Evolutionary conservation across 2,329 filamentous ascomycete species (phyloP).

Genomic region (Fusarium camptoceras): DNA sequence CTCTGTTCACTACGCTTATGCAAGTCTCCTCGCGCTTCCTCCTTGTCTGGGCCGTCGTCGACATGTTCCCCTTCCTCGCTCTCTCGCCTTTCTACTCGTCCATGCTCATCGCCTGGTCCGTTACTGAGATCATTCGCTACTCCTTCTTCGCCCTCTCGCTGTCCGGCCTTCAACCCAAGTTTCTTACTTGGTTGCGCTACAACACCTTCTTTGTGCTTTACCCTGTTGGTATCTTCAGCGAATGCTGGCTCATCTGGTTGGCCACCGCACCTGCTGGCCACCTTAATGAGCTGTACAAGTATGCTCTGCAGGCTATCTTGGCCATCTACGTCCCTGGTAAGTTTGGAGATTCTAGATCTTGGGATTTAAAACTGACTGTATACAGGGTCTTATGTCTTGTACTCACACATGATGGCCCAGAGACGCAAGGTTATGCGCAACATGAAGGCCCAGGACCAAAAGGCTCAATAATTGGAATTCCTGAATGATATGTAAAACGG

Average conservation of each 20-base stretch:
- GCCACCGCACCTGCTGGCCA: slow-evolving; percentile 70
- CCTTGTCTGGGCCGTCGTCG: slow-evolving; percentile 87
- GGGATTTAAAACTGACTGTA: slow-evolving; percentile 2
- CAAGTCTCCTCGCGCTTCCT: slow-evolving; percentile 90
- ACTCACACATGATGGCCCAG: slow-evolving; percentile 95
- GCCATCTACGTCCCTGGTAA: slow-evolving; percentile 83
- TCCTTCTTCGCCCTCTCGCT: slow-evolving; percentile 86
- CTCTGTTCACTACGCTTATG: slow-evolving; percentile 86
- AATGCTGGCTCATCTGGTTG: slow-evolving; percentile 82
- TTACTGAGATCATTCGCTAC: slow-evolving; percentile 95
- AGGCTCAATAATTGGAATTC: slow-evolving; percentile 49
- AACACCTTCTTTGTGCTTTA: slow-evolving; percentile 95
- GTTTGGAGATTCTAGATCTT: slow-evolving; percentile 47
- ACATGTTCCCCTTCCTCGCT: slow-evolving; percentile 76
- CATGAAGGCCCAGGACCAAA: slow-evolving; percentile 62
- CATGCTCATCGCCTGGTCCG: slow-evolving; percentile 88
- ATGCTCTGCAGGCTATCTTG: slow-evolving; percentile 72
- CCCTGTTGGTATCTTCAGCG: slow-evolving; percentile 88
- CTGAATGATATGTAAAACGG: background rate
- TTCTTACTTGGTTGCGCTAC: slow-evolving; percentile 85
- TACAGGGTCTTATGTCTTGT: slow-evolving; percentile 81
- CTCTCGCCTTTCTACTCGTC: slow-evolving; percentile 72
- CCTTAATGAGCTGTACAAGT: slow-evolving; percentile 63
- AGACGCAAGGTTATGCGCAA: slow-evolving; percentile 80
- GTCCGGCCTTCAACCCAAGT: slow-evolving; percentile 68